These are phyloP conservation scores for Pestalotiopsis sp. DNA, from an alignment of 2,329 filamentous ascomycete genomes.

Conservation along the genomic window DNA sequence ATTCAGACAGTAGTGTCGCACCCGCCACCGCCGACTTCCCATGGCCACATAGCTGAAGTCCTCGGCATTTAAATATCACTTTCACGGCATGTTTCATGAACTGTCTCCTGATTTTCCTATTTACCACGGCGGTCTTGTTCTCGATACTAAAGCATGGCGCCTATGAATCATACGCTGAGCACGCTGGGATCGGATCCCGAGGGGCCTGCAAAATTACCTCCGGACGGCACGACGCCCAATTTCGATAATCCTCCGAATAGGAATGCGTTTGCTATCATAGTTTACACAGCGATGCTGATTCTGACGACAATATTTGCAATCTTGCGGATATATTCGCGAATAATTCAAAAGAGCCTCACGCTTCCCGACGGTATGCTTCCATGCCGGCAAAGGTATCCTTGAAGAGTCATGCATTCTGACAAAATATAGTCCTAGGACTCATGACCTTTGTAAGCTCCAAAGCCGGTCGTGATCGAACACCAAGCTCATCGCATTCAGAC, in stretches of 20 bases:
- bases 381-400: not conserved
- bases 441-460: not conserved
- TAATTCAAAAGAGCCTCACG: not conserved
- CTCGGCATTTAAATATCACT: no score
- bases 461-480: no score
- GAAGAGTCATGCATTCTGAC: not conserved
- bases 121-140: no score
- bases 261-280: not conserved
- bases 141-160: no score
- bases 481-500: not conserved
- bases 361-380: not conserved
- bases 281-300: not conserved
- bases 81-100: no score
- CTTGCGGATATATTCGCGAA: not conserved
- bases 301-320: constrained; percentile 2
- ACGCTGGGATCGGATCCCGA: no score
- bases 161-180: no score
- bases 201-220: not conserved
- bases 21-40: no score
- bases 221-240: constrained; percentile 3
- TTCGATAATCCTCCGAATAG: constrained; percentile 10
- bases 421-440: not conserved
- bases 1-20: no score
- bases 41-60: no score
- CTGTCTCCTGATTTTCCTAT: no score